phyloP scores from a whole-genome alignment of 1,284 basidiomycete species.

The Ganoderma leucocontextum region DNA sequence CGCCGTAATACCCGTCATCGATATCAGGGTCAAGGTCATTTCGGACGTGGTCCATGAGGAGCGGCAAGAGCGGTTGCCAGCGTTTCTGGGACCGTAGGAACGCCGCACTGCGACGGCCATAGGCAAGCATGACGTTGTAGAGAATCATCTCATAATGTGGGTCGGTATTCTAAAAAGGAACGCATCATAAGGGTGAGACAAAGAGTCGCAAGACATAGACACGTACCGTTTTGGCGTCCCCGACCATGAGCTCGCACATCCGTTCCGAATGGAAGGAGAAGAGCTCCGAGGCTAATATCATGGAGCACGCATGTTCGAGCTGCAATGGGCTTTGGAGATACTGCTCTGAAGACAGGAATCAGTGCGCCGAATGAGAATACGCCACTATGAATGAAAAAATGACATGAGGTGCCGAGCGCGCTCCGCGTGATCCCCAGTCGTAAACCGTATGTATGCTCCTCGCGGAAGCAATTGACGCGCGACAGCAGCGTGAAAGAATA shows the following conservation, averaged over 20 bases:
- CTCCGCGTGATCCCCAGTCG: not conserved
- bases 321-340: constrained; percentile 85
- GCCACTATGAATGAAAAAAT: not conserved
- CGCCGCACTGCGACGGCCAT: constrained; percentile 73
- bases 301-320: constrained; percentile 79
- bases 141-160: constrained; percentile 86
- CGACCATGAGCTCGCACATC: constrained; percentile 82
- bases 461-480: not conserved
- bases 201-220: not conserved
- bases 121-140: constrained; percentile 80
- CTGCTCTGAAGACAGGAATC: constrained; percentile 58
- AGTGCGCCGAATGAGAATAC: not conserved
- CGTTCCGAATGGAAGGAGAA: constrained; percentile 89
- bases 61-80: constrained; percentile 84
- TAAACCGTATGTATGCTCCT: not conserved
- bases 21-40: constrained; percentile 74
- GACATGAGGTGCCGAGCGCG: constrained; percentile 10
- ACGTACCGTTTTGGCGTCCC: constrained; percentile 74
- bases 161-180: constrained; percentile 73
- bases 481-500: constrained; percentile 24
- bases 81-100: constrained; percentile 83
- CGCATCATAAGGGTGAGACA: not conserved
- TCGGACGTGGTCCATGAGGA: constrained; percentile 82
- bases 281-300: constrained; percentile 83
- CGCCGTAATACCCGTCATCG: constrained; percentile 65